phyloP scores from a whole-genome alignment of 1,284 basidiomycete genomes.

The Singerocomus rubriflavus region DNA sequence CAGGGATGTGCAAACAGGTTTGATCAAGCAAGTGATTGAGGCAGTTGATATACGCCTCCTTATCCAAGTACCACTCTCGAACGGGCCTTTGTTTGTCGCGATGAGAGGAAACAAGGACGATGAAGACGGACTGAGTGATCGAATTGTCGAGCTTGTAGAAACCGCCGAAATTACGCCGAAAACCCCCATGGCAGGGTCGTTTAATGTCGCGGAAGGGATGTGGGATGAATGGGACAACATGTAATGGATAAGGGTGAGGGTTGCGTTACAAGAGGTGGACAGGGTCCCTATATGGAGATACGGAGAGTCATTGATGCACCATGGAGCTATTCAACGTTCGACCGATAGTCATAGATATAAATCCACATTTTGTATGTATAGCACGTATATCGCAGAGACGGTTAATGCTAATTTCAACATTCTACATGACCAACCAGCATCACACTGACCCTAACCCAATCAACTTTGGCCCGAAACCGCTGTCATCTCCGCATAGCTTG shows the following conservation, averaged over 20 bases:
- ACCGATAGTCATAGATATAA: background rate
- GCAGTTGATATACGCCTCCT: conserved; percentile 63
- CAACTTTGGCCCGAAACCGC: background rate
- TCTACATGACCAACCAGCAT: background rate
- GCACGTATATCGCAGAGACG: conserved; percentile 4
- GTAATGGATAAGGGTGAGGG: conserved; percentile 26
- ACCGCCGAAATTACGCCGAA: conserved; percentile 51
- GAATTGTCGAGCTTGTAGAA: conserved; percentile 65
- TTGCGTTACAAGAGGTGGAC: background rate
- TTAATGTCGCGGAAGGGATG: conserved; percentile 34
- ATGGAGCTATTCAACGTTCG: conserved; percentile 3
- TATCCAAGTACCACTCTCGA: conserved; percentile 34
- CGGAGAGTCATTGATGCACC: conserved; percentile 17
- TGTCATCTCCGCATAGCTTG: background rate
- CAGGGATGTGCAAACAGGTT: conserved; percentile 56
- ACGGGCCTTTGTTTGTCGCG: conserved; percentile 53
- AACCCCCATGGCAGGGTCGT: conserved; percentile 32
- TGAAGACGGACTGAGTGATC: conserved; percentile 53
- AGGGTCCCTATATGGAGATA: background rate
- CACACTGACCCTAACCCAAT: background rate
- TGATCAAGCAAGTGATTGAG: conserved; percentile 73
- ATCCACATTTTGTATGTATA: conserved; percentile 2
- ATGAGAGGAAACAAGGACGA: conserved; percentile 57
- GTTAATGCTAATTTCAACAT: background rate
- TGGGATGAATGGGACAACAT: conserved; percentile 79